Conservation (phyloP, 495 filamentous ascomycete genomes). For the Lepraria neglecta region DNA sequence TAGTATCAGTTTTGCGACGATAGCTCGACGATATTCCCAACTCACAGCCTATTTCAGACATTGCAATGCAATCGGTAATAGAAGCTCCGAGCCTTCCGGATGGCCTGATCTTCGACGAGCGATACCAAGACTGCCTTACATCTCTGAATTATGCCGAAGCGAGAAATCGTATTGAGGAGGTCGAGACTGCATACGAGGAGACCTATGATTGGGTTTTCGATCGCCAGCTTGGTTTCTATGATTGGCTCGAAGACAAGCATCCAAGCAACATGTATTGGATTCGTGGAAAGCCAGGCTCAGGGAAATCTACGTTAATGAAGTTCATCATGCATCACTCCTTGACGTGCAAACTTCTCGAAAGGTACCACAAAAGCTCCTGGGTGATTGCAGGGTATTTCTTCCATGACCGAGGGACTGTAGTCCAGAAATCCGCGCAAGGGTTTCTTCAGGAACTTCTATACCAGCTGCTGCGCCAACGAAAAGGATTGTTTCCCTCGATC, state of each 20-base stretch:
- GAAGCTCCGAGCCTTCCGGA: neutral
- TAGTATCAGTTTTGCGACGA: slow-evolving; percentile 18
- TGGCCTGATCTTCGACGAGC: slow-evolving; percentile 2
- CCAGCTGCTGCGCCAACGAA: slow-evolving; percentile 11
- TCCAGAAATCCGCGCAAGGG: slow-evolving; percentile 14
- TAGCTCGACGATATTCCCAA: neutral
- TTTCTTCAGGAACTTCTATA: slow-evolving; percentile 17
- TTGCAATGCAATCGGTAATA: neutral
- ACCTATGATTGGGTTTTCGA: slow-evolving; percentile 14
- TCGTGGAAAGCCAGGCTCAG: slow-evolving; percentile 18
- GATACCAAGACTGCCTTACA: slow-evolving; percentile 12
- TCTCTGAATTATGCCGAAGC: slow-evolving; percentile 16
- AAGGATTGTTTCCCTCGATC: neutral
- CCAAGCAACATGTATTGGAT: slow-evolving; percentile 17
- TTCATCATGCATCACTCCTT: slow-evolving; percentile 9
- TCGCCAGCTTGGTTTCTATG: neutral
- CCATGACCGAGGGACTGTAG: slow-evolving; percentile 1
- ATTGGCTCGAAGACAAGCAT: slow-evolving; percentile 13
- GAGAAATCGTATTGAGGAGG: slow-evolving; percentile 11
- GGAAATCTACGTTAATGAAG: slow-evolving; percentile 22
- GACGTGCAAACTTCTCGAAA: neutral
- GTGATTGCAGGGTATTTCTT: too few species aligned
- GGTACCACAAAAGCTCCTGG: too few species aligned
- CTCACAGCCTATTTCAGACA: neutral
- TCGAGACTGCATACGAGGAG: slow-evolving; percentile 2